Evolutionary conservation across 768 basidiomycete species (phyloP).

Genomic region (Boletus edulis): DNA sequence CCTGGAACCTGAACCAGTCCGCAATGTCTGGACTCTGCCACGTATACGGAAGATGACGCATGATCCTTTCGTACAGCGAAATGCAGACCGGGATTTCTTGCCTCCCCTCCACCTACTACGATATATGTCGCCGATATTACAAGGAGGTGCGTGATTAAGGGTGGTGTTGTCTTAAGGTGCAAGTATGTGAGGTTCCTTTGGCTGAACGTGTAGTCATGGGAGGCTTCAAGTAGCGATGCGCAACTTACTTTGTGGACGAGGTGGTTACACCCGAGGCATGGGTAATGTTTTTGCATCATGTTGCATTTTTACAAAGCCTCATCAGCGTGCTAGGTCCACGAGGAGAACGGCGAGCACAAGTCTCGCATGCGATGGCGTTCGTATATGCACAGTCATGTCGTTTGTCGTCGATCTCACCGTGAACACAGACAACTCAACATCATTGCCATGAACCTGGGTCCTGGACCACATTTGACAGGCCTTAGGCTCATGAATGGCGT

Average conservation of each 20-base stretch:
- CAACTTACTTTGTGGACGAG: constrained; percentile 69
- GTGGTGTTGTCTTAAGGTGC: not conserved
- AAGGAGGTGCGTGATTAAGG: constrained; percentile 45
- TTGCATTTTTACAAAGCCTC: constrained; percentile 3
- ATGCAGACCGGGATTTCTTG: no score
- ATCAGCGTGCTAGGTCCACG: constrained; percentile 36
- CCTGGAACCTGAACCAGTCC: no score
- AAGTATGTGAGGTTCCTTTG: not conserved
- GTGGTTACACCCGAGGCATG: constrained; percentile 47
- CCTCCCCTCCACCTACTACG: no score
- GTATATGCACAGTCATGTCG: constrained; percentile 1
- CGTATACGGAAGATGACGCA: no score
- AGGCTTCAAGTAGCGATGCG: constrained; percentile 27
- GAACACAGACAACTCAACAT: constrained; percentile 38
- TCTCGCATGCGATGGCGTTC: constrained; percentile 55
- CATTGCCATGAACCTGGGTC: constrained; percentile 52
- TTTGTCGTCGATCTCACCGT: not conserved
- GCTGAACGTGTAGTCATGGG: constrained; percentile 32
- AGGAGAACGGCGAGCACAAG: constrained; percentile 55
- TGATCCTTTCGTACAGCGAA: no score
- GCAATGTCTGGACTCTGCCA: no score
- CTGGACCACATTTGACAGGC: constrained; percentile 83
- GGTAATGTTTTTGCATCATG: constrained; percentile 7
- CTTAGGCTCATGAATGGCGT: constrained; percentile 56
- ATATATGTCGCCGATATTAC: constrained; percentile 44